Conservation (phyloP, 139 green algal genomes). For the Micractinium sp. region DNA sequence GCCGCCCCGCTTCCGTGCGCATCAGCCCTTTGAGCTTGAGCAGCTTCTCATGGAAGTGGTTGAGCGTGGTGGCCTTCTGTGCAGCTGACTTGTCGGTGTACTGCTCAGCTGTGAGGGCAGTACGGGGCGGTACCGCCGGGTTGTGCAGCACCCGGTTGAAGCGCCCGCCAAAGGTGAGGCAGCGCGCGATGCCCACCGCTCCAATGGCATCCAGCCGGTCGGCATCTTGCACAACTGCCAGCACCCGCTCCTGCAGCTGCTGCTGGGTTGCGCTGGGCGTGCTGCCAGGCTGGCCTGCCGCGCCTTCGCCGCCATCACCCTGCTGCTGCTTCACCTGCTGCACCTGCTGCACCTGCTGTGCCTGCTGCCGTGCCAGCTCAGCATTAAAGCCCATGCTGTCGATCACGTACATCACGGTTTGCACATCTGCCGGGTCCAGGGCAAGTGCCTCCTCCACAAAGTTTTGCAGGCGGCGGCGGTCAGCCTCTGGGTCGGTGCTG, state of each 20-base stretch:
- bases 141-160: slow-evolving; percentile 71
- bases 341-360: neutral
- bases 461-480: neutral
- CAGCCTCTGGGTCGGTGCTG: neutral
- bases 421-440: neutral
- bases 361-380: neutral
- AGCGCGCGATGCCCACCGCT: slow-evolving; percentile 82
- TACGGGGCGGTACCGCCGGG: slow-evolving; percentile 52
- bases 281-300: neutral
- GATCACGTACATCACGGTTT: slow-evolving; percentile 59
- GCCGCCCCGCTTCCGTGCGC: slow-evolving; percentile 64
- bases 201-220: slow-evolving; percentile 85
- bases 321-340: neutral
- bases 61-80: slow-evolving; percentile 70
- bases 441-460: neutral
- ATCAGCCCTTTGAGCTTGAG: slow-evolving; percentile 78
- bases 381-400: slow-evolving; percentile 71
- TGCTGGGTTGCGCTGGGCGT: neutral
- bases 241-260: neutral
- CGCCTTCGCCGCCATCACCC: neutral
- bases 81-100: slow-evolving; percentile 58
- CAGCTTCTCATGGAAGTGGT: slow-evolving; percentile 88
- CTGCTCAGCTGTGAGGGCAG: slow-evolving; percentile 57
- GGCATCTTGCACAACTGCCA: slow-evolving; percentile 75
- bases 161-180: slow-evolving; percentile 80